A percentile compares a stretch with the other conserved stretches of the same genome.
Conservation (phyloP, 1,284 basidiomycete species). For the Trametes versicolor region DNA sequence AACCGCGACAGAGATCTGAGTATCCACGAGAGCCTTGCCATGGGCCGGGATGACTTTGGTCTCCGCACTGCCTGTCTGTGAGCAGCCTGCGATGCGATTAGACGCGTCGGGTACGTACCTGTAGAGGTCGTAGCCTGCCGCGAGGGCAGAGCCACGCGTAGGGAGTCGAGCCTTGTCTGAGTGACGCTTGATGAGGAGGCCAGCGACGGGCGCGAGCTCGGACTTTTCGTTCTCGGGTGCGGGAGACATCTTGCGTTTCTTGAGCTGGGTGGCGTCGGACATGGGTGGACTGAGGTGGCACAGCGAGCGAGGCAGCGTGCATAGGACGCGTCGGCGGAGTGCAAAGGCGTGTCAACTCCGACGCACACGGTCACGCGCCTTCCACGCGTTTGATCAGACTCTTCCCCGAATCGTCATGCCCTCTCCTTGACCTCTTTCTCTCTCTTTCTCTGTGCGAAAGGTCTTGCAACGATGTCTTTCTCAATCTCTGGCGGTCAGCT, state of each 20-base stretch:
- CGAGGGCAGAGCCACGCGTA: slow-evolving; percentile 85
- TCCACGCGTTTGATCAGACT: slow-evolving; percentile 5
- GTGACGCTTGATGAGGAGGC: slow-evolving; percentile 87
- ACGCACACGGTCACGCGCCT: slow-evolving; percentile 21
- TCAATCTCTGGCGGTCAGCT: slow-evolving; percentile 35
- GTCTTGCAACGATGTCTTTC: slow-evolving; percentile 19
- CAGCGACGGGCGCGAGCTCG: slow-evolving; percentile 51
- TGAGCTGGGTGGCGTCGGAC: slow-evolving; percentile 51
- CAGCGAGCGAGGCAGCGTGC: slow-evolving; percentile 4
- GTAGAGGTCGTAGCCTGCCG: slow-evolving; percentile 96
- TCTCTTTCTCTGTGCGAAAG: background rate
- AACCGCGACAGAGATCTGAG: slow-evolving; percentile 92
- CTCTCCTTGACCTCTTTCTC: background rate
- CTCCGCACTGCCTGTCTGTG: slow-evolving; percentile 67
- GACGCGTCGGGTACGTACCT: slow-evolving; percentile 57
- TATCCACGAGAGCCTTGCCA: slow-evolving; percentile 91
- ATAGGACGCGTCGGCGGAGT: slow-evolving; percentile 39
- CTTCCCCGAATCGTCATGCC: slow-evolving; percentile 13
- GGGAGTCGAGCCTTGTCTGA: slow-evolving; percentile 88
- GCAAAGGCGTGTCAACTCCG: slow-evolving; percentile 41
- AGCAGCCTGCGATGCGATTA: background rate
- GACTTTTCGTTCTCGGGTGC: slow-evolving; percentile 40
- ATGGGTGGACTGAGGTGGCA: slow-evolving; percentile 31
- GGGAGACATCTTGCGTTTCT: slow-evolving; percentile 68
- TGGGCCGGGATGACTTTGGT: slow-evolving; percentile 81